phyloP scores from a whole-genome alignment of 169 alveolate species.

The Hepatocystis sp. region DNA sequence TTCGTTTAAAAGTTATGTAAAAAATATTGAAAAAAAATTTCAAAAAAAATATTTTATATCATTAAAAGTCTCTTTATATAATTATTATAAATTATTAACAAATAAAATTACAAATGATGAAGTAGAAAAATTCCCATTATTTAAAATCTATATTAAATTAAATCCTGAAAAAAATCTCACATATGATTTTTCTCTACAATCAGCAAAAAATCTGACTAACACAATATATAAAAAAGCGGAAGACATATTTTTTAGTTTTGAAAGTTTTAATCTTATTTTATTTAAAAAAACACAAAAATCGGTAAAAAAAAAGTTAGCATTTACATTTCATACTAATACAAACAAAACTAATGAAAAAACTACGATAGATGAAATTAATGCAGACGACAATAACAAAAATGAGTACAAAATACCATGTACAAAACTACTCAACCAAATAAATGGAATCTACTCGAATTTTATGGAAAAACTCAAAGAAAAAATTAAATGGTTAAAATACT shows the following conservation, averaged over 20 bases:
- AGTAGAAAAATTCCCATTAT: slow-evolving; percentile 69
- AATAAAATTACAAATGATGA: slow-evolving; percentile 73
- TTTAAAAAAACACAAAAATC: slow-evolving; percentile 73
- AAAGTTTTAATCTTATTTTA: slow-evolving; percentile 30
- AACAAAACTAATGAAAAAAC: slow-evolving; percentile 42
- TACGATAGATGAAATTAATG: slow-evolving; percentile 11
- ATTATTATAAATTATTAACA: slow-evolving; percentile 52
- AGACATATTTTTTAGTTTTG: slow-evolving; percentile 56
- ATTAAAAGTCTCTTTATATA: slow-evolving; percentile 63
- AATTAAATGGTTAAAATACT: slow-evolving; percentile 65
- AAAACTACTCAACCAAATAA: slow-evolving; percentile 63
- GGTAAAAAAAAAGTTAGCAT: slow-evolving; percentile 60
- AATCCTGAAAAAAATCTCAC: slow-evolving; percentile 38
- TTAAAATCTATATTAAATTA: slow-evolving; percentile 51
- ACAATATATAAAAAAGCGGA: slow-evolving; percentile 71
- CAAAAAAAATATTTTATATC: slow-evolving; percentile 72
- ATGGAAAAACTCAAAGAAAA: slow-evolving; percentile 75
- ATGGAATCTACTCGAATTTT: slow-evolving; percentile 46
- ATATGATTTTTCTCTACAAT: slow-evolving; percentile 61
- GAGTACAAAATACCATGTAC: slow-evolving; percentile 52
- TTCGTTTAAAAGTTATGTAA: slow-evolving; percentile 48
- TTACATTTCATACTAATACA: slow-evolving; percentile 42
- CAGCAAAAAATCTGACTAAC: slow-evolving; percentile 66
- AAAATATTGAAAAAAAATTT: slow-evolving; percentile 41
- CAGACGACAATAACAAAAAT: slow-evolving; percentile 37